Conservation (phyloP, 345 rosid species). For the Populus alba region DNA sequence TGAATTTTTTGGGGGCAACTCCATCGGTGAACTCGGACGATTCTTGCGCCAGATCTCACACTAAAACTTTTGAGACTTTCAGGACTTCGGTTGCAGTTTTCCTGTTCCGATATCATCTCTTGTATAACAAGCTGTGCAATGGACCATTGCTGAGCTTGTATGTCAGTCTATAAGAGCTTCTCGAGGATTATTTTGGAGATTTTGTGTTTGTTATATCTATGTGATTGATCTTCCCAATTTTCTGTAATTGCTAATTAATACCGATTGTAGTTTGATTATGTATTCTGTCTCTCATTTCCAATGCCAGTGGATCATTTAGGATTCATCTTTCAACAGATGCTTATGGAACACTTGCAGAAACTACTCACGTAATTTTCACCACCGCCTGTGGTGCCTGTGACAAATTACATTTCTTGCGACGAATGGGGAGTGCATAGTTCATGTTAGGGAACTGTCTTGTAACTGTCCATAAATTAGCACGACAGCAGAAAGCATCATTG, state of each 20-base stretch:
- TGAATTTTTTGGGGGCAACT: slow-evolving; percentile 36
- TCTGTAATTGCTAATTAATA: not conserved
- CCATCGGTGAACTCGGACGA: slow-evolving; percentile 35
- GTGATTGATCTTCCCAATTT: slow-evolving; percentile 7
- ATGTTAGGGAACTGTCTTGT: no score
- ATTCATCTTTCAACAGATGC: no score
- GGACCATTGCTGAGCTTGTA: slow-evolving; percentile 1
- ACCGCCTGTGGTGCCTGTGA: no score
- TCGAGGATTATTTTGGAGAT: slow-evolving; percentile 17
- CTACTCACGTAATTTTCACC: no score
- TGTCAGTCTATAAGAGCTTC: slow-evolving; percentile 12
- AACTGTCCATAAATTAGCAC: no score
- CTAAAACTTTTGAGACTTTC: slow-evolving; percentile 48
- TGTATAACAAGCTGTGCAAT: slow-evolving; percentile 19
- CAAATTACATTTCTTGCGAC: no score
- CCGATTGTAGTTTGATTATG: slow-evolving; percentile 4
- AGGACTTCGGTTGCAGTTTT: slow-evolving; percentile 10
- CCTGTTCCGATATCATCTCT: slow-evolving; percentile 5
- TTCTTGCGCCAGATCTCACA: slow-evolving; percentile 57
- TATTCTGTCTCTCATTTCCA: not conserved
- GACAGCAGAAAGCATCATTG: no score
- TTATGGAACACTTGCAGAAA: no score
- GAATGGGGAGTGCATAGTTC: no score
- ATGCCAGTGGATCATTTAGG: not conserved
- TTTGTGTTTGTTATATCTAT: slow-evolving; percentile 4